These are phyloP conservation scores for Aegle marmelos DNA, from an alignment of 345 rosid genomes.

Conservation along the genomic window DNA sequence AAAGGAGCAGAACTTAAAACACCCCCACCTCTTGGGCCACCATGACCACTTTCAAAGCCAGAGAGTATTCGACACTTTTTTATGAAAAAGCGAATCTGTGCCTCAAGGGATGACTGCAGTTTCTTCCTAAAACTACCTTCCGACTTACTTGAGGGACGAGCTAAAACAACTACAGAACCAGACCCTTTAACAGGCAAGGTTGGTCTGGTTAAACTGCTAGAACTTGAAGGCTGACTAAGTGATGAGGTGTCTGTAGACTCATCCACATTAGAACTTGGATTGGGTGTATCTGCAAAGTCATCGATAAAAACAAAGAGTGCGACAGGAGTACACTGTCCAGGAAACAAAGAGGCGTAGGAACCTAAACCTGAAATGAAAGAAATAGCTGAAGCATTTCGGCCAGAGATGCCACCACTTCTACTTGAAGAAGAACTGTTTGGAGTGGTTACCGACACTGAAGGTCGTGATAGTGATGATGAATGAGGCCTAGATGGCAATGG, in stretches of 20 bases:
- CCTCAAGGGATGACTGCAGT: conserved; percentile 74
- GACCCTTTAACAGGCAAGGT: conserved; percentile 53
- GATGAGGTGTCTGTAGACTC: conserved; percentile 45
- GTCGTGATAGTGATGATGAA: conserved; percentile 39
- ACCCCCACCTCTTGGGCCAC: conserved; percentile 59
- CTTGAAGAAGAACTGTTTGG: conserved; percentile 41
- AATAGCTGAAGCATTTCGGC: conserved; percentile 54
- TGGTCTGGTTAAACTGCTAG: conserved; percentile 49
- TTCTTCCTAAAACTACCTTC: conserved; percentile 75
- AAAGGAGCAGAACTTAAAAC: conserved; percentile 58
- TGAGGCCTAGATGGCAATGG: conserved; percentile 49
- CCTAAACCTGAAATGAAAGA: conserved; percentile 79
- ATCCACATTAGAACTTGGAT: conserved; percentile 35
- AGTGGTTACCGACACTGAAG: conserved; percentile 24
- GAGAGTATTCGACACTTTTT: conserved; percentile 72
- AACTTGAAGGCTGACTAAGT: conserved; percentile 36
- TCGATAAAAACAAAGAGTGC: conserved; percentile 67
- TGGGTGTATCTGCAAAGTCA: conserved; percentile 53
- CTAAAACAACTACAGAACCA: conserved; percentile 72
- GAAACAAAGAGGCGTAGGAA: conserved; percentile 57
- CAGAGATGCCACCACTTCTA: conserved; percentile 45
- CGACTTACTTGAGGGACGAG: conserved; percentile 69
- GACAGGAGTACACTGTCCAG: conserved; percentile 83
- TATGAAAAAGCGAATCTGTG: conserved; percentile 72
- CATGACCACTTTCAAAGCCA: conserved; percentile 51